Percentiles rank a stretch among this genome's conserved stretches.
Conservation (phyloP, 1,139 yeast species). For the Geotrichum reessii region DNA sequence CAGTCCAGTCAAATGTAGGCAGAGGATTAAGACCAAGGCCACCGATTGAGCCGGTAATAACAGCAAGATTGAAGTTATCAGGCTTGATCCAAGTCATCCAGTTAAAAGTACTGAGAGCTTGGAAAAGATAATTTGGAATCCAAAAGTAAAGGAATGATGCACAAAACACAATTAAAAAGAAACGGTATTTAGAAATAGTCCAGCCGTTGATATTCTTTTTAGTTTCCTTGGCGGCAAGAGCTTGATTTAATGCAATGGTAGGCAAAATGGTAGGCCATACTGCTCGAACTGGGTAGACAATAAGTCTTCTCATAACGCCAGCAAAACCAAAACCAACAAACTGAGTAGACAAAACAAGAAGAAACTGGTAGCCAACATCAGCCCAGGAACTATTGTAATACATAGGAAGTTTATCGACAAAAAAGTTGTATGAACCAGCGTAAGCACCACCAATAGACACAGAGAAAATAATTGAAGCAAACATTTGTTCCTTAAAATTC, state of each 20-base stretch:
- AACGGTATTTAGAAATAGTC: slow-evolving; percentile 42
- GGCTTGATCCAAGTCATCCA: slow-evolving; percentile 62
- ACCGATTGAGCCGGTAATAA: slow-evolving; percentile 44
- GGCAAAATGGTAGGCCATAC: slow-evolving; percentile 51
- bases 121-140: slow-evolving; percentile 49
- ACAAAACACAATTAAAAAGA: slow-evolving; percentile 40
- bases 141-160: slow-evolving; percentile 48
- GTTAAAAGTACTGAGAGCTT: slow-evolving; percentile 48
- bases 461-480: slow-evolving; percentile 39
- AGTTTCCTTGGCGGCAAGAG: slow-evolving; percentile 20
- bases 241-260: slow-evolving; percentile 22
- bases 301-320: slow-evolving; percentile 48
- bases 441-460: slow-evolving; percentile 29
- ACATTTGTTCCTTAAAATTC: slow-evolving; percentile 65
- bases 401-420: slow-evolving; percentile 36
- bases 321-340: slow-evolving; percentile 52
- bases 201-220: slow-evolving; percentile 39
- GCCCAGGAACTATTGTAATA: slow-evolving; percentile 40
- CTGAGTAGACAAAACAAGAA: slow-evolving; percentile 44
- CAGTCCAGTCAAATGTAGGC: slow-evolving; percentile 43
- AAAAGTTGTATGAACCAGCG: slow-evolving; percentile 38
- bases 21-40: slow-evolving; percentile 57
- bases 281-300: slow-evolving; percentile 46
- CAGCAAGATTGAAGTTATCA: slow-evolving; percentile 46
- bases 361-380: slow-evolving; percentile 42